Base-by-base conservation (phyloP, 2,329 filamentous ascomycete species). In the Xylariaceae sp. region DNA sequence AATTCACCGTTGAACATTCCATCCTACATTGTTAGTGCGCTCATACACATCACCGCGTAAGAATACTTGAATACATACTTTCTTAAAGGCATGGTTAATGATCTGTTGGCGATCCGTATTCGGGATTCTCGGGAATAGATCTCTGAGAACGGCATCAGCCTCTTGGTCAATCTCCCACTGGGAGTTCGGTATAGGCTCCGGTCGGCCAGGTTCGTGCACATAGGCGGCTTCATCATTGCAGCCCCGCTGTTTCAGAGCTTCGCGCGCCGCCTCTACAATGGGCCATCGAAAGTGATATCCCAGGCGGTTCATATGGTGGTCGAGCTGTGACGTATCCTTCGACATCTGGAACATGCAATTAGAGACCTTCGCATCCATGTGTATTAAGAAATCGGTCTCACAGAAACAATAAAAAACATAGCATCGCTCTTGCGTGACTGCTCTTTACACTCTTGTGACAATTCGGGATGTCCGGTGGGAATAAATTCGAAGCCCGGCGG, bases 331-430 rank as follows among this genome's bases (percentile, higher is more conserved):
- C 43, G 68, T 60, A 53, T 71, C 62, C 39, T 66, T 67, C 29
- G 66, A 63, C 43, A 68, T 67, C 72, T 74, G 43, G 16, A n/a
- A 26, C 15, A 36, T 18, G 16, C 6, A 2, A 48, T 66, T 49
- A 67, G 62, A 47, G 6, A 22, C 30, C 13, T 50, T 42, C 40
- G 32, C 26, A 34, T 40, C 13, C 5, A 26, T 26, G 49, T 59
- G 60, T 37, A 67, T 61, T 5, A 58, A 44, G 22, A 16, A 39
- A 32, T 18, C 10, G 13, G 15, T 69, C 79, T 61, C 75, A 85
- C 83, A 63, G 82, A 83, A 45, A 87, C 83, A 54, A 86, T 85
- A 61, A 84, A 86, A 15, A 86, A 80, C 78, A 84, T 80, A 42
- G 80, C 81, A 61, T 77, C 82, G 47, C 75, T 73, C 61, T 84